Conservation (phyloP, 768 basidiomycete genomes). For the Lentinula guzmanii region DNA sequence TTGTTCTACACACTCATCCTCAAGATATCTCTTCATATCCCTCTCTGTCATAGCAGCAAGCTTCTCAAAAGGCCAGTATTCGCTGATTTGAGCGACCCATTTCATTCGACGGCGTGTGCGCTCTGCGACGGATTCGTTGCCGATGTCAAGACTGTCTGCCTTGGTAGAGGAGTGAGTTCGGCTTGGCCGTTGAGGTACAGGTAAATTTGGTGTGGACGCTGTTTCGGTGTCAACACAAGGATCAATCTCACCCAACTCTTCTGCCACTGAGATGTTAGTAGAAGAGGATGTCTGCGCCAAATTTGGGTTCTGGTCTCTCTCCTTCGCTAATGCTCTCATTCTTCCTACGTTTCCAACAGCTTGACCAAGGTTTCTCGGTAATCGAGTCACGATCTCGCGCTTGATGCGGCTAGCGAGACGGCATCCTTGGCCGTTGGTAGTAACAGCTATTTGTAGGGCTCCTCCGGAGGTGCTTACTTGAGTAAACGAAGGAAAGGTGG, state of each 20-base stretch:
- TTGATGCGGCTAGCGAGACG: conserved; percentile 73
- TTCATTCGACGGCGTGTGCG: conserved; percentile 65
- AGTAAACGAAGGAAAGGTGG: neutral
- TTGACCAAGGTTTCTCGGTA: conserved; percentile 67
- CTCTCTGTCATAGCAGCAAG: conserved; percentile 61
- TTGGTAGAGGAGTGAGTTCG: conserved; percentile 1
- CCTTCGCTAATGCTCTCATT: conserved; percentile 54
- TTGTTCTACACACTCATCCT: neutral
- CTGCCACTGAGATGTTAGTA: conserved; percentile 4
- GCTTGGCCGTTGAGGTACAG: conserved; percentile 45
- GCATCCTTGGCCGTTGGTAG: conserved; percentile 91
- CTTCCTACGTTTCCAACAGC: conserved; percentile 72
- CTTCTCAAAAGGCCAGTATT: conserved; percentile 86
- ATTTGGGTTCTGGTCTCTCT: neutral
- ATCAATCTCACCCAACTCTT: conserved; percentile 33
- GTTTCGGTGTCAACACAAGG: conserved; percentile 47
- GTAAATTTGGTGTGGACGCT: conserved; percentile 56
- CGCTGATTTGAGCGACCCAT: conserved; percentile 94
- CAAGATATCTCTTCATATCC: conserved; percentile 46
- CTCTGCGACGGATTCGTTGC: conserved; percentile 35
- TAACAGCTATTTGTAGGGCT: conserved; percentile 70
- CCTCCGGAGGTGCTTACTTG: neutral
- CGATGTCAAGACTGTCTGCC: neutral
- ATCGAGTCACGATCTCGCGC: conserved; percentile 71
- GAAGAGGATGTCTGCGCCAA: neutral